A percentile compares a stretch with the other conserved stretches of the same genome.
Conservation (phyloP, 495 filamentous ascomycete genomes). For the Achaetomiella virescens region DNA sequence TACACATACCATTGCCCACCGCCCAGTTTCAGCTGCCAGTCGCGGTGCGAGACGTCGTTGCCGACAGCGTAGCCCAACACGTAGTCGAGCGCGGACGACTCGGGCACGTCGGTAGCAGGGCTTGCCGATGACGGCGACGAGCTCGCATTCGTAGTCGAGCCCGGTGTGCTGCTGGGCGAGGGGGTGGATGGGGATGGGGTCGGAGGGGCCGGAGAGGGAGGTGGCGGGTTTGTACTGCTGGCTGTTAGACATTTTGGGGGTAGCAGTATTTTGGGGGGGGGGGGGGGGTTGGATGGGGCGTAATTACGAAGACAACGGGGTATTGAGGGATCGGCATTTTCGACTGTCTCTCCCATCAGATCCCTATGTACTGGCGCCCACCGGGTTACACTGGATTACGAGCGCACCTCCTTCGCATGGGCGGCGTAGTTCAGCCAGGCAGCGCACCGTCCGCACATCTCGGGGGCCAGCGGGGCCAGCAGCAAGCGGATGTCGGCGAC, state of each 20-base stretch:
- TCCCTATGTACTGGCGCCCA: background rate
- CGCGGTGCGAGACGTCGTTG: constrained; percentile 78
- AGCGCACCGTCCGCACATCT: constrained; percentile 69
- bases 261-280: background rate
- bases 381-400: too few species aligned
- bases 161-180: constrained; percentile 54
- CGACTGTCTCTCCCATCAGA: constrained; percentile 37
- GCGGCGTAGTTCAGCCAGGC: constrained; percentile 76
- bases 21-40: constrained; percentile 74
- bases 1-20: constrained; percentile 63
- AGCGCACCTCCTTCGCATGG: constrained; percentile 65
- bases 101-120: constrained; percentile 59
- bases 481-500: constrained; percentile 59
- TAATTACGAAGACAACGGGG: constrained; percentile 65
- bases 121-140: constrained; percentile 73
- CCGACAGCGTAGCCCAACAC: constrained; percentile 77
- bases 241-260: background rate
- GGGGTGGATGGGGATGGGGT: constrained; percentile 58
- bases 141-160: constrained; percentile 80
- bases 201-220: constrained; percentile 60
- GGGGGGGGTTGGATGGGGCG: background rate
- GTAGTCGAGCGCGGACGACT: constrained; percentile 61
- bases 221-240: constrained; percentile 69
- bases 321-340: constrained; percentile 68
- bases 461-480: constrained; percentile 61